Percentiles rank a stretch among this genome's conserved stretches.
phyloP scores from a whole-genome alignment of 2,329 filamentous ascomycete species.

The Cephalotrichum gorgonifer region DNA sequence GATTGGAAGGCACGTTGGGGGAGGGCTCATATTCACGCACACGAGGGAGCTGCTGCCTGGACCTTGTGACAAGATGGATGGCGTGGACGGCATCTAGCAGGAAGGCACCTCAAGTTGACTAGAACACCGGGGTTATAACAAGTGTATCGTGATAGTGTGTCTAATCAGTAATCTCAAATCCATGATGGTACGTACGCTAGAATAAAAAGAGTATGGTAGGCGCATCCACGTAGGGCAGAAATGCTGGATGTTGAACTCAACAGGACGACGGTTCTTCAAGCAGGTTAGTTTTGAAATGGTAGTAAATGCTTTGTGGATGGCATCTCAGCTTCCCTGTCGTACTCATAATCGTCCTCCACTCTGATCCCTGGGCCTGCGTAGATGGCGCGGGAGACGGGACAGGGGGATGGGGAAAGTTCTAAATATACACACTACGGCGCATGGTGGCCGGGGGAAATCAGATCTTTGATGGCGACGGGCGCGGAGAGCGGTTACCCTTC shows the following conservation, averaged over 20 bases:
- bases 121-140: not conserved
- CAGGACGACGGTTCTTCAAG: not conserved
- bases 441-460: not conserved
- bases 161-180: not conserved
- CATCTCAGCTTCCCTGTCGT: not conserved
- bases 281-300: not conserved
- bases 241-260: not conserved
- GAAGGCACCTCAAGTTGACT: not conserved
- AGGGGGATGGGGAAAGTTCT: no score
- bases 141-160: not conserved
- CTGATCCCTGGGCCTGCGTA: not conserved
- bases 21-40: no score
- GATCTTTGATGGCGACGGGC: not conserved
- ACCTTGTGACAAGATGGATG: no score
- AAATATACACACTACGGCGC: no score
- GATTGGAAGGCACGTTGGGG: no score
- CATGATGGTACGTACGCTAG: not conserved
- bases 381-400: no score
- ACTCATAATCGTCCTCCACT: not conserved
- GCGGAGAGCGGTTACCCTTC: conserved; percentile 4
- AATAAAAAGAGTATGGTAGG: not conserved
- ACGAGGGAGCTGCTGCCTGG: no score
- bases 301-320: not conserved
- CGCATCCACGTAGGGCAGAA: not conserved
- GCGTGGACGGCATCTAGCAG: not conserved